Evolutionary conservation across 2,329 filamentous ascomycete species (phyloP).

Genomic region (Pseudogymnoascus sp.): DNA sequence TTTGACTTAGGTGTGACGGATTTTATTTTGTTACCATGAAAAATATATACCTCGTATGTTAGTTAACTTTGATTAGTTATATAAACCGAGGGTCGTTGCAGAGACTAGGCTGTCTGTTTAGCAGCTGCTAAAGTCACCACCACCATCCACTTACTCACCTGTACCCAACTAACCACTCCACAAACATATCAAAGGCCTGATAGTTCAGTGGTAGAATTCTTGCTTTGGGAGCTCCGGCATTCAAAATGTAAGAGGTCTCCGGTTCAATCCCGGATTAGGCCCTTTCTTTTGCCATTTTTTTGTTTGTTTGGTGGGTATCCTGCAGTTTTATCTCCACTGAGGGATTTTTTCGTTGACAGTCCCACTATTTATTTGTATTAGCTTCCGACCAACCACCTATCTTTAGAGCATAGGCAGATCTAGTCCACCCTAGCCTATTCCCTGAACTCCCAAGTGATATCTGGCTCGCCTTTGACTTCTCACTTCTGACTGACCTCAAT

Average conservation of each 20-base stretch:
- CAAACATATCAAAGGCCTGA: not conserved
- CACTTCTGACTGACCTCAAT: no score
- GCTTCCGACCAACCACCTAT: no score
- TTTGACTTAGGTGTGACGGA: no score
- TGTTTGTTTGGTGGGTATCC: not conserved
- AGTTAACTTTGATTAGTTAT: not conserved
- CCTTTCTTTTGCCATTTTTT: not conserved
- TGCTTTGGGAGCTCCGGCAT: not conserved
- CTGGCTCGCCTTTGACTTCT: no score
- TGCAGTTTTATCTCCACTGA: not conserved
- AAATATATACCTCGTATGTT: no score
- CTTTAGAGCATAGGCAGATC: no score
- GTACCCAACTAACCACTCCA: not conserved
- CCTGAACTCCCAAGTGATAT: no score
- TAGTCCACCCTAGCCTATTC: no score
- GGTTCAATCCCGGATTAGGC: not conserved
- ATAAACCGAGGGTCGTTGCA: not conserved
- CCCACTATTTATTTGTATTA: not conserved
- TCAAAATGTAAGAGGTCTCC: constrained; percentile 1
- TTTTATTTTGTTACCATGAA: no score
- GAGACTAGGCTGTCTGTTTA: not conserved
- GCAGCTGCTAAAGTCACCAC: not conserved
- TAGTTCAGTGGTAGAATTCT: constrained; percentile 1
- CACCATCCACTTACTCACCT: not conserved
- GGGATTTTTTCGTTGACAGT: not conserved